Evolutionary conservation across 2,329 filamentous ascomycete genomes (phyloP).

Genomic region (Orbilia blumenaviensis): DNA sequence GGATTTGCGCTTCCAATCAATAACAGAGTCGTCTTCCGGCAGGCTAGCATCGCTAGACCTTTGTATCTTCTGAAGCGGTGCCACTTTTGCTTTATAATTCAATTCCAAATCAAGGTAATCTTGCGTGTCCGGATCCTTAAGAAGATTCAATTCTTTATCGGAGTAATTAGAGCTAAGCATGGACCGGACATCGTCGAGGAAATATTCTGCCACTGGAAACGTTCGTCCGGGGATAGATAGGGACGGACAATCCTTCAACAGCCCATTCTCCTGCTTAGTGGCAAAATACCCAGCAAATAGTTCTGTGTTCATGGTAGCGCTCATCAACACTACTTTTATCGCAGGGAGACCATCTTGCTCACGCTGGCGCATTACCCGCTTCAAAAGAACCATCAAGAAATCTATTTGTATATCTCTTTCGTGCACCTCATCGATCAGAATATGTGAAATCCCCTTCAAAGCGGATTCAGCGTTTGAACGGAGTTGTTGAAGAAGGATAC

Average conservation of each 20-base stretch:
- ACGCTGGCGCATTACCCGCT: conserved; percentile 61
- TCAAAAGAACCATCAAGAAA: conserved; percentile 64
- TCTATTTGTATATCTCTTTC: conserved; percentile 64
- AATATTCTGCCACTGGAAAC: conserved; percentile 63
- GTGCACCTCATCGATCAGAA: conserved; percentile 67
- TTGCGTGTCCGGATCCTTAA: conserved; percentile 57
- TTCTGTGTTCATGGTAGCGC: conserved; percentile 64
- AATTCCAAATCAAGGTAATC: conserved; percentile 57
- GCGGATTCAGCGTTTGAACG: conserved; percentile 61
- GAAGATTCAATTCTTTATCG: conserved; percentile 53
- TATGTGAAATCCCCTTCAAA: conserved; percentile 63
- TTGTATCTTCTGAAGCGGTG: not conserved
- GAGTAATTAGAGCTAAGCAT: conserved; percentile 58
- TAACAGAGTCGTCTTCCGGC: conserved; percentile 57
- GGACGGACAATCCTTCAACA: conserved; percentile 60
- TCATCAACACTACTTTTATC: conserved; percentile 65
- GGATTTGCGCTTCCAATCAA: conserved; percentile 62
- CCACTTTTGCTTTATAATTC: not conserved
- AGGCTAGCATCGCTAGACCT: conserved; percentile 17
- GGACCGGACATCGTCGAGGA: conserved; percentile 62
- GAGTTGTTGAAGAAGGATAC: conserved; percentile 64
- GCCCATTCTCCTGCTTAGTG: conserved; percentile 58
- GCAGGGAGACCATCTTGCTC: conserved; percentile 58
- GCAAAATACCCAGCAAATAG: conserved; percentile 64
- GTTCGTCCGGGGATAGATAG: conserved; percentile 63